Percentiles rank a stretch among this genome's conserved stretches.
These are phyloP conservation scores for Mycena haematopus DNA, from an alignment of 768 basidiomycete genomes.

Conservation along the genomic window DNA sequence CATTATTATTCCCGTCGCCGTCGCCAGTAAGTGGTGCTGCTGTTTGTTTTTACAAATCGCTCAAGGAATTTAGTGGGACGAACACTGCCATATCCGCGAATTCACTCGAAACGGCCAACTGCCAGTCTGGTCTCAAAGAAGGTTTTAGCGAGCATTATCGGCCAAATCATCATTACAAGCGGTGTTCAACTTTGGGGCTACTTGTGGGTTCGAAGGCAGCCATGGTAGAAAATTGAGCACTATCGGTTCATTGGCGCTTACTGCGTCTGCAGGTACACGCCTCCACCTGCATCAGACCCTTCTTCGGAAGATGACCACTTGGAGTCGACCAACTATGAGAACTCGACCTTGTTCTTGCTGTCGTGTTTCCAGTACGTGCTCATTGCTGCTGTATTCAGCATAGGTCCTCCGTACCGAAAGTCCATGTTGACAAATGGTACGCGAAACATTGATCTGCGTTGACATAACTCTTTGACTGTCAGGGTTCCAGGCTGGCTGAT, in stretches of 20 bases:
- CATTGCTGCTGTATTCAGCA: conserved; percentile 96
- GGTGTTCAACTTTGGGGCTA: conserved; percentile 87
- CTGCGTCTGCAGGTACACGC: conserved; percentile 67
- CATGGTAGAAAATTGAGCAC: conserved; percentile 61
- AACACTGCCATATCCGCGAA: conserved; percentile 85
- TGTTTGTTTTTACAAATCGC: not conserved
- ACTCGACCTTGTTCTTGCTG: conserved; percentile 88
- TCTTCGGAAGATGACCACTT: conserved; percentile 68
- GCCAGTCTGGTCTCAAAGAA: conserved; percentile 96
- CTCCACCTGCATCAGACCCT: conserved; percentile 59
- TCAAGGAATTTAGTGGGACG: conserved; percentile 77
- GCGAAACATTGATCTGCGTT: conserved; percentile 32
- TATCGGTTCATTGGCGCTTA: not conserved
- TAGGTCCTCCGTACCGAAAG: conserved; percentile 95
- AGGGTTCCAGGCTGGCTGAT: conserved; percentile 74
- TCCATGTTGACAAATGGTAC: conserved; percentile 94
- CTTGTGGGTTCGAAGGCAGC: conserved; percentile 84
- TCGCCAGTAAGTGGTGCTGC: conserved; percentile 75
- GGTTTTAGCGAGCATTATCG: conserved; percentile 90
- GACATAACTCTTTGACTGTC: not conserved
- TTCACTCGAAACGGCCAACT: conserved; percentile 91
- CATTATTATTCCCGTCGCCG: conserved; percentile 96
- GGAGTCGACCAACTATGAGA: conserved; percentile 88
- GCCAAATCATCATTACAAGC: conserved; percentile 89
- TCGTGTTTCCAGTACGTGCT: conserved; percentile 99